These are phyloP conservation scores for Suillus americanus DNA, from an alignment of 768 basidiomycete genomes.

Conservation along the genomic window DNA sequence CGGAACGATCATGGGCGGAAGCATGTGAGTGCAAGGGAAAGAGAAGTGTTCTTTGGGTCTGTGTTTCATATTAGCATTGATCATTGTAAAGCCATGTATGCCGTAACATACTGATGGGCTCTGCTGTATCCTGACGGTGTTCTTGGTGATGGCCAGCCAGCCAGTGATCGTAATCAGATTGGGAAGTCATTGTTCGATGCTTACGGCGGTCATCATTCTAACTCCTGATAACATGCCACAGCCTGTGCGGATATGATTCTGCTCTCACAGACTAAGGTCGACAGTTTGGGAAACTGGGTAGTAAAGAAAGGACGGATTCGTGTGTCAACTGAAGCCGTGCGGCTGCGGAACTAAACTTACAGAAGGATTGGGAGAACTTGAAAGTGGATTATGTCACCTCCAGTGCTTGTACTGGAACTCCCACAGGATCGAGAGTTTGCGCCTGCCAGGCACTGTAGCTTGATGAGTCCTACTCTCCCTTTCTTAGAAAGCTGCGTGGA, in stretches of 20 bases:
- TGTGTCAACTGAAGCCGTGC: slow-evolving; percentile 4
- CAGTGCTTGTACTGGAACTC: not conserved
- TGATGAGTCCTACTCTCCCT: not conserved
- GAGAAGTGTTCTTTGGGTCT: slow-evolving; percentile 2
- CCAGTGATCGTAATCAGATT: slow-evolving; percentile 5
- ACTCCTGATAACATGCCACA: slow-evolving; percentile 3
- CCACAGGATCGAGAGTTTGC: not conserved
- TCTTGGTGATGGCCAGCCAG: slow-evolving; percentile 10
- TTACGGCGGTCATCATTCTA: slow-evolving; percentile 15
- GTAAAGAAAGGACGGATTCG: not conserved
- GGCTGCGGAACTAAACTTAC: slow-evolving; percentile 1
- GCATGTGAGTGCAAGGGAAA: slow-evolving; percentile 3
- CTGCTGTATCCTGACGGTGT: slow-evolving; percentile 8
- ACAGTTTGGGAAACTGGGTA: slow-evolving; percentile 1
- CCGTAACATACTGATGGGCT: slow-evolving; percentile 4
- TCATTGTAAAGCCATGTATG: not conserved
- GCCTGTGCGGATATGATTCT: slow-evolving; percentile 10
- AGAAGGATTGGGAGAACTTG: not conserved
- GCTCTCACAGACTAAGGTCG: slow-evolving; percentile 3
- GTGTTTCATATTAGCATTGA: not conserved
- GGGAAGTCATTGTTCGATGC: slow-evolving; percentile 15
- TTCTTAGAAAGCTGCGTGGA: not conserved
- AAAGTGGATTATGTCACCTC: not conserved
- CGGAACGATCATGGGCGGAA: slow-evolving; percentile 3
- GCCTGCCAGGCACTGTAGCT: not conserved